These are phyloP conservation scores for Silene uniflora DNA, from an alignment of 148 eudicot species.

Conservation along the genomic window DNA sequence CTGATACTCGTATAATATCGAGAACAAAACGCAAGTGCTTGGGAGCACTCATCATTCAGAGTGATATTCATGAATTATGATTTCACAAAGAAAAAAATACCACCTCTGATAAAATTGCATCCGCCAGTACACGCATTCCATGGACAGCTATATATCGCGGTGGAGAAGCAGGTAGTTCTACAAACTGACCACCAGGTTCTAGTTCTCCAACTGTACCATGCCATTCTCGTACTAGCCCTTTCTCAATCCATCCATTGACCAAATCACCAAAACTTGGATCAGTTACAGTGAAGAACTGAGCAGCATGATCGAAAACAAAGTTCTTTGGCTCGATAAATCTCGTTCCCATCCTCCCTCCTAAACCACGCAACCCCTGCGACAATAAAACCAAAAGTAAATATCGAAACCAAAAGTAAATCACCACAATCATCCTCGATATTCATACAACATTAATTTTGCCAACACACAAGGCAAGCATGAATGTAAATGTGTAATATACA, in stretches of 20 bases:
- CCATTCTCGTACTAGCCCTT: constrained; percentile 74
- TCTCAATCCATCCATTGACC: constrained; percentile 65
- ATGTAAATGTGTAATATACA: too few relatives aligned
- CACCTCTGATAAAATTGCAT: constrained; percentile 79
- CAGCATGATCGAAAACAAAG: constrained; percentile 82
- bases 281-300: constrained; percentile 84
- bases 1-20: not conserved
- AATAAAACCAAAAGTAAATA: constrained; percentile 6
- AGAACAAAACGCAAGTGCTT: not conserved
- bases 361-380: constrained; percentile 79
- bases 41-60: not conserved
- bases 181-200: constrained; percentile 68
- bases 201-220: constrained; percentile 77
- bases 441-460: too few relatives aligned
- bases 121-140: constrained; percentile 95
- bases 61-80: not conserved
- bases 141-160: constrained; percentile 68
- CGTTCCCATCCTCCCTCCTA: constrained; percentile 99
- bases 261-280: constrained; percentile 64
- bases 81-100: constrained; percentile 7
- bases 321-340: constrained; percentile 64
- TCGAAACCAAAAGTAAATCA: constrained; percentile 6
- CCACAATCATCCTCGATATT: too few relatives aligned
- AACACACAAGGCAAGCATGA: too few relatives aligned
- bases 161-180: constrained; percentile 51